Evolutionary conservation across 441 rosid genomes (phyloP), one percentile per base, ranked within the genome.

Genomic region (Gossypium lobatum): DNA sequence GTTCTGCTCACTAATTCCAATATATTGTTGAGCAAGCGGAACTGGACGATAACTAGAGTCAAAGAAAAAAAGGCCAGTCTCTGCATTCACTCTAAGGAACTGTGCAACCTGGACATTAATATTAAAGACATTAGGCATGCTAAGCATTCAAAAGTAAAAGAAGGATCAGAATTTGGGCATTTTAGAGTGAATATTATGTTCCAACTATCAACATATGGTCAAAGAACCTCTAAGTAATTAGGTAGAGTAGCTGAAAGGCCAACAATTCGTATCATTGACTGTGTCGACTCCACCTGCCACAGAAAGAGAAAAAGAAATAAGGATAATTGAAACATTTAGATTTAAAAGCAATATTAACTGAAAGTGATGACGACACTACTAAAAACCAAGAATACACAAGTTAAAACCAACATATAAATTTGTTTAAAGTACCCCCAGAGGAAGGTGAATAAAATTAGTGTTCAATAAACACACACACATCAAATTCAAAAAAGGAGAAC

Each of bases 191-290:
- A 39, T 45, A 67, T 26, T 57, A 69, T 70, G 63, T 39, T 62
- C 62, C 39, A 48, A 73, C 65, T 21, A 52, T 39, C 70, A 53
- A 59, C 23, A 14, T 26, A 54, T 57, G 11, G 61, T 45, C 9
- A 64, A 52, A 66, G 75, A 75, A 93, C 99, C 99, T 95, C 96
- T 76, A 89, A 77, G 81, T 91, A 95, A 82, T 94, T 93, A 71
- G 99, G 99, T 64, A 93, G 81, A 77, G 99, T 95, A 76, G 99
- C 99, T 82, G 98, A 95, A 79, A 95, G 95, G 84, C 99, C 99
- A 64, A 95, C 99, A 65, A 95, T 91, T 73, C 99, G 97, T 77
- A 95, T 95, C 99, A 95, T 95, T 64, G 93, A 86, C 79, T 95
- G 99, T 60, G 98, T 93, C 79, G 97, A 93, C 84, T 95, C 99